Conservation (phyloP, 2,329 filamentous ascomycete genomes). For the Madurella fahalii region DNA sequence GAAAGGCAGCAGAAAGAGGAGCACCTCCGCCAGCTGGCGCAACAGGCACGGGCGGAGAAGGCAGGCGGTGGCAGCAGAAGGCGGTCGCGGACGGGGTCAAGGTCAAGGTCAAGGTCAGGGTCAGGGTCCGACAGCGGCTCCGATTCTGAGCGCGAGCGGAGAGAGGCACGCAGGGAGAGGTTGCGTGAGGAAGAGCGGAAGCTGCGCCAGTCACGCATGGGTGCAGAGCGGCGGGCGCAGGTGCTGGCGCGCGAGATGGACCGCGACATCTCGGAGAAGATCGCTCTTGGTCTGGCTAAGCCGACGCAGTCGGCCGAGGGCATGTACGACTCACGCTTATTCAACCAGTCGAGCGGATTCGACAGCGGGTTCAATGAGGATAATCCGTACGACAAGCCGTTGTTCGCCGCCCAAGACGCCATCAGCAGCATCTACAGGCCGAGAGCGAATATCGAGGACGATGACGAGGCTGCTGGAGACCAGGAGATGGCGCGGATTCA, state of each 20-base stretch:
- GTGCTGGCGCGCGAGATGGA: conserved; percentile 94
- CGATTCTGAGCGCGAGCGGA: conserved; percentile 69
- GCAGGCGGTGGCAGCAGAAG: conserved; percentile 41
- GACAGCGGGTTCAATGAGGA: conserved; percentile 94
- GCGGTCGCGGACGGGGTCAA: conserved; percentile 20
- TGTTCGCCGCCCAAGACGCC: conserved; percentile 93
- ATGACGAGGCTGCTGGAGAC: conserved; percentile 73
- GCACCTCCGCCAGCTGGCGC: conserved; percentile 77
- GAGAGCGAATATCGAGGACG: conserved; percentile 67
- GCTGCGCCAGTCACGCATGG: conserved; percentile 91
- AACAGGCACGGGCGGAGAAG: conserved; percentile 85
- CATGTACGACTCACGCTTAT: conserved; percentile 95
- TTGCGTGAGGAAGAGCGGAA: conserved; percentile 83
- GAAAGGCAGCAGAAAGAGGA: conserved; percentile 95
- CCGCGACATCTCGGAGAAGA: conserved; percentile 94
- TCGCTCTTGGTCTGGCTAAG: conserved; percentile 89
- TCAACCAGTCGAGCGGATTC: conserved; percentile 91
- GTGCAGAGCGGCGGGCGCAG: conserved; percentile 83
- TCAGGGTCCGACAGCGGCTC: conserved; percentile 52
- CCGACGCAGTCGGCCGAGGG: conserved; percentile 86
- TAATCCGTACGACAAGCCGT: conserved; percentile 92
- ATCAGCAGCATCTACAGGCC: conserved; percentile 93
- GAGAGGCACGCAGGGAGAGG: conserved; percentile 71
- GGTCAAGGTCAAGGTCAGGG: conserved; percentile 33
- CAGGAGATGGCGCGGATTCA: conserved; percentile 84